A percentile compares a stretch with the other conserved stretches of the same genome.
These are phyloP conservation scores for Pichia kluyveri DNA, from an alignment of 805 yeast species.

Conservation along the genomic window DNA sequence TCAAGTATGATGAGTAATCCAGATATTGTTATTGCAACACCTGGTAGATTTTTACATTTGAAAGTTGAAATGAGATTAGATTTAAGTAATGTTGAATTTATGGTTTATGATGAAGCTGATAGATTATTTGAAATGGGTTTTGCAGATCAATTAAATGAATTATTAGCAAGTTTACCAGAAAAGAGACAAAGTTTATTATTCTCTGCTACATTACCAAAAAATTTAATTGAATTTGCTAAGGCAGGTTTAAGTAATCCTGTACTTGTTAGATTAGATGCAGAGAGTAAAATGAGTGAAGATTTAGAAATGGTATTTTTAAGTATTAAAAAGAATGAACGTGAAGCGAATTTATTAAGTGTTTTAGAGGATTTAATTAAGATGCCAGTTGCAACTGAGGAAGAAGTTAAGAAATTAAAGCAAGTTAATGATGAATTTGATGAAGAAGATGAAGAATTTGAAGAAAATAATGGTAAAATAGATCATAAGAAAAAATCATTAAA, in stretches of 20 bases:
- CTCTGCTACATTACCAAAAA: conserved; percentile 89
- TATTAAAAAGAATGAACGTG: conserved; percentile 78
- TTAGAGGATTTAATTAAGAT: conserved; percentile 78
- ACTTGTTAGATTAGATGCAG: conserved; percentile 87
- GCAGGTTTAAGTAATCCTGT: conserved; percentile 93
- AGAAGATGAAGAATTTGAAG: conserved; percentile 44
- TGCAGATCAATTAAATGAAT: conserved; percentile 84
- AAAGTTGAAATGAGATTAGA: conserved; percentile 92
- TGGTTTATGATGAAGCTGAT: conserved; percentile 96
- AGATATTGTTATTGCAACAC: conserved; percentile 91
- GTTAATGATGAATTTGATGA: conserved; percentile 41
- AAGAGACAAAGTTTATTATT: conserved; percentile 82
- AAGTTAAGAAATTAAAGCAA: conserved; percentile 42
- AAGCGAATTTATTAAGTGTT: conserved; percentile 70
- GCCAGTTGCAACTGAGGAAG: conserved; percentile 71
- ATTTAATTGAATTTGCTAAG: conserved; percentile 92
- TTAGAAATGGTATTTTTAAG: conserved; percentile 84
- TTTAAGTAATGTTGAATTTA: conserved; percentile 73
- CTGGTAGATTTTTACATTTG: conserved; percentile 93
- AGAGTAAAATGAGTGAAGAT: conserved; percentile 80
- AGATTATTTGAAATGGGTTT: conserved; percentile 95
- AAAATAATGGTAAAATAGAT: conserved; percentile 23
- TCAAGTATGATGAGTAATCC: conserved; percentile 89
- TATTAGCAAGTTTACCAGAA: conserved; percentile 74
- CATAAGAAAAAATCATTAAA: conserved; percentile 24